Evolutionary conservation across 345 rosid genomes (phyloP), one percentile per base, ranked within the genome.

Genomic region (Erodium maritimum): DNA sequence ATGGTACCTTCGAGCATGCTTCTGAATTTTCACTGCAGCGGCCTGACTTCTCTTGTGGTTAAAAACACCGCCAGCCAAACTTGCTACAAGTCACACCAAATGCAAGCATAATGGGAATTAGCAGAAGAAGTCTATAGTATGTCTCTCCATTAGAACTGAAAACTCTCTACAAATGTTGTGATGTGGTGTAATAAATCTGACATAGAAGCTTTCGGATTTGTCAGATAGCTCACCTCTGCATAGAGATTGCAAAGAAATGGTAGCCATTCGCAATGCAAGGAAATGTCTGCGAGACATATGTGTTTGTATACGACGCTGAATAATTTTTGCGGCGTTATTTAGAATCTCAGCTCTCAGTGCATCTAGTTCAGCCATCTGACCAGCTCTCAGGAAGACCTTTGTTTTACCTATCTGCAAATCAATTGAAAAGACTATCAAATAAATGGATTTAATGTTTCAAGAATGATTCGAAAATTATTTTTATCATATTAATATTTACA

Each of bases 321-420:
- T 82, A 1, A 71, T 82, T 80, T 78, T 88, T 11, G 99, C 99
- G 58, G 96, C 99, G 54, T 23, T 71, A 61, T 73, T 82, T 68
- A 93, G 88, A 16, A 93, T 84, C 71, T 78, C 89, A 34, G 96
- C 69, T 63, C 99, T 86, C 62, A 83, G 68, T 57, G 95, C 85
- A 66, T 93, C 99, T 55, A 93, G 73, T 74, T 93, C 99, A 65
- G 99, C 99, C 99, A 93, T 93, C 79, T 93, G 99, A 66, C 99
- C 99, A 13, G 95, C 96, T 73, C 99, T 80, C 65, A 93, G 72
- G 73, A 93, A 93, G 42, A 93, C 79, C 82, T 93, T 93, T 48
- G 96, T 93, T 77, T 85, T 85, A 58, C 99, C 99, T 70, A 93
- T 77, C 95, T 88, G 85, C 73, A 80, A 58, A 52, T 51, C 42